Conservation (phyloP, 73 alveolate species). For the Symbiodinium natans region DNA sequence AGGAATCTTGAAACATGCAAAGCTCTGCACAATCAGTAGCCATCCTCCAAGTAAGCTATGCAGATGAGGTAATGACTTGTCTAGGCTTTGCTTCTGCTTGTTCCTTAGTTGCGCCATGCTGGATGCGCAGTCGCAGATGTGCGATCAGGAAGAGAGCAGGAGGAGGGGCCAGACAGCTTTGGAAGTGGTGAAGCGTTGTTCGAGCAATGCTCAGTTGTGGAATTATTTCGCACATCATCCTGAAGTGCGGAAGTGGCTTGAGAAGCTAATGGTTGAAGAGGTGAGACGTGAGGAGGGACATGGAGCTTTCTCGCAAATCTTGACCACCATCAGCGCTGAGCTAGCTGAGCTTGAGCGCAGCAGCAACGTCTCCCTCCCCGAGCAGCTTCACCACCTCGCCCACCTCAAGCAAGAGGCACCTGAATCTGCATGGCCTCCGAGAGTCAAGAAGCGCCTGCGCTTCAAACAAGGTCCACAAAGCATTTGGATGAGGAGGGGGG, state of each 20-base stretch:
- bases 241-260: background rate
- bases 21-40: too few relatives aligned
- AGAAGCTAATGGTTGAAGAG: background rate
- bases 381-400: too few relatives aligned
- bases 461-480: slow-evolving; percentile 3
- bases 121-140: background rate
- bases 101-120: too few relatives aligned
- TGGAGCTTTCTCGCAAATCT: background rate
- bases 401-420: background rate
- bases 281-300: background rate
- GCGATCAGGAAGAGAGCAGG: background rate
- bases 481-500: background rate
- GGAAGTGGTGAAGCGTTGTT: background rate
- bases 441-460: background rate
- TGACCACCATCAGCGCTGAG: background rate
- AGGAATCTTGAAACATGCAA: too few relatives aligned
- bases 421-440: slow-evolving; percentile 19
- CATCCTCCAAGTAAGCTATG: too few relatives aligned
- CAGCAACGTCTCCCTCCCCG: too few relatives aligned
- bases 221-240: background rate
- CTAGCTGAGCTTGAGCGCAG: too few relatives aligned
- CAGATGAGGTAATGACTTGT: too few relatives aligned
- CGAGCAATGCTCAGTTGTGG: background rate
- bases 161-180: slow-evolving; percentile 18
- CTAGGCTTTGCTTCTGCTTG: too few relatives aligned